Evolutionary conservation across 129 eudicot species (phyloP).

Genomic region (Glebionis coronaria): DNA sequence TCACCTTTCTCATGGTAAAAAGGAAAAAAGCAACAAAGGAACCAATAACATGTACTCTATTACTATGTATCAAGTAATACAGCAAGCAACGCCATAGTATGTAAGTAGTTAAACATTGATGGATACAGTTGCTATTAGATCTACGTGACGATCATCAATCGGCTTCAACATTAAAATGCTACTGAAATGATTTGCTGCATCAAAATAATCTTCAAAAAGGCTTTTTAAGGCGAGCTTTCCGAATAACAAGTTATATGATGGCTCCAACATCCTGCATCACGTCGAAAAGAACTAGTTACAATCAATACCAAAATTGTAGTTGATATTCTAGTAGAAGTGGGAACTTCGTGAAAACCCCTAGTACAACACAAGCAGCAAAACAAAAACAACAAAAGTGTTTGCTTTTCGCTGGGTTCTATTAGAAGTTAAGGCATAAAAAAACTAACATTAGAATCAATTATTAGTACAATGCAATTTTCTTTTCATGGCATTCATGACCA

Average conservation of each 20-base stretch:
- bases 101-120: conserved; percentile 13
- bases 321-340: background rate
- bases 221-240: conserved; percentile 85
- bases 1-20: too few relatives aligned
- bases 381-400: background rate
- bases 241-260: conserved; percentile 84
- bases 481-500: background rate
- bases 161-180: conserved; percentile 89
- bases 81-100: background rate
- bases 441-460: conserved; percentile 5
- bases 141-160: conserved; percentile 88
- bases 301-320: conserved; percentile 15
- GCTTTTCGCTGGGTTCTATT: background rate
- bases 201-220: conserved; percentile 87
- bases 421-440: background rate
- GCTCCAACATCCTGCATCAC: conserved; percentile 91
- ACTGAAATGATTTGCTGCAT: conserved; percentile 76
- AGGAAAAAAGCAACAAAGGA: too few relatives aligned
- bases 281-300: conserved; percentile 14
- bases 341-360: conserved; percentile 1
- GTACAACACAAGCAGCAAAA: conserved; percentile 10
- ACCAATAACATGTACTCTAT: too few relatives aligned
- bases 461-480: background rate
- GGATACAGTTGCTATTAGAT: conserved; percentile 95
- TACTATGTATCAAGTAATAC: too few relatives aligned